Evolutionary conservation across 495 filamentous ascomycete species (phyloP).

Genomic region (Melanomma pulvis-pyrius): DNA sequence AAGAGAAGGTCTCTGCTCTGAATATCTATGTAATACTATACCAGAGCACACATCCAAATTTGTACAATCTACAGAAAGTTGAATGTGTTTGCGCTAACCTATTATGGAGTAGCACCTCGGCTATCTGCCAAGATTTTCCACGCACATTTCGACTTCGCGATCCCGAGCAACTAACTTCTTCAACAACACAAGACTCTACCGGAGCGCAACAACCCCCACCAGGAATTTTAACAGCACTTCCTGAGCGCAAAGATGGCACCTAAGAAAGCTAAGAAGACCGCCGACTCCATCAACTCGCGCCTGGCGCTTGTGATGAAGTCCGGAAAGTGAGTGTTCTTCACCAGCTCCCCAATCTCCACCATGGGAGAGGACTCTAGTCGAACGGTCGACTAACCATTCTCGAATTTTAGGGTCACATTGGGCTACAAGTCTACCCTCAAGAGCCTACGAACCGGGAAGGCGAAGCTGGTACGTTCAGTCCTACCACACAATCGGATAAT

Average conservation of each 20-base stretch:
- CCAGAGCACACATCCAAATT: neutral
- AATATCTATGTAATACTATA: too few species aligned
- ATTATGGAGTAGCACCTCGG: neutral
- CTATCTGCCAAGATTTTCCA: conserved; percentile 7
- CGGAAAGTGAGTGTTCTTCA: conserved; percentile 59
- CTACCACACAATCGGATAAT: too few species aligned
- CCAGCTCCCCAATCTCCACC: conserved; percentile 5
- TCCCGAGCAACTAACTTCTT: neutral
- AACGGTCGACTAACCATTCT: neutral
- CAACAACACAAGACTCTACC: conserved; percentile 17
- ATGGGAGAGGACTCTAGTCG: neutral
- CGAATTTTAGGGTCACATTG: conserved; percentile 63
- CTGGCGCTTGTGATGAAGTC: conserved; percentile 95
- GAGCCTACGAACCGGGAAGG: conserved; percentile 83
- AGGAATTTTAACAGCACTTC: conserved; percentile 14
- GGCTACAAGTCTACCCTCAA: conserved; percentile 98
- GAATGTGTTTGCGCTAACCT: neutral
- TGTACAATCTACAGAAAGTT: too few species aligned
- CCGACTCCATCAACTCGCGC: conserved; percentile 83
- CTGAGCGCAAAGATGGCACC: conserved; percentile 73
- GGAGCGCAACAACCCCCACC: conserved; percentile 35
- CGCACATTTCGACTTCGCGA: neutral
- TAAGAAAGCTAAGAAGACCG: conserved; percentile 92
- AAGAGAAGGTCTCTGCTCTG: too few species aligned
- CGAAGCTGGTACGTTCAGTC: conserved; percentile 53